Base-by-base conservation (phyloP, 179 eudicot genomes). In the Drosera spatulata region DNA sequence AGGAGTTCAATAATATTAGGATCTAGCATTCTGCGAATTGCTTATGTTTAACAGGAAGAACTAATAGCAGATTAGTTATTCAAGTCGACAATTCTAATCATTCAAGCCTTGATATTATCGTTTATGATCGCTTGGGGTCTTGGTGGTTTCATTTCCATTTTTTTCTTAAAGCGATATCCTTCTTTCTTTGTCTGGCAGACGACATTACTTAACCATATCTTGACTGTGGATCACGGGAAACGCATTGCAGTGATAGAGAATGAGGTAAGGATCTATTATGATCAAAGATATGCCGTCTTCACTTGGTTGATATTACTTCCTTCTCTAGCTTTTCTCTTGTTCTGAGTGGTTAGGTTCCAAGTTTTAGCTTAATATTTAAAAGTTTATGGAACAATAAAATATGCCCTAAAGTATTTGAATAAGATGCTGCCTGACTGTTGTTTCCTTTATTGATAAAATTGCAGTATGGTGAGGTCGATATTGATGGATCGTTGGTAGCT, bases 401-500 rank as follows among this genome's bases (percentile, higher is more conserved):
- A n/a, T n/a, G n/a, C n/a, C n/a, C n/a, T n/a, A n/a, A n/a, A n/a
- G n/a, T n/a, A 22, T 22, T 22, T 22, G 33, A 22, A 22, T 22
- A 22, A 22, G 33, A 0, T 22, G 33, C 33, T 22, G 33, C 33
- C 33, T 22, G 55, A 43, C 22, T 50, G 6, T 41, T 55, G 39
- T 33, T 46, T n/a, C 14, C 55, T 59, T 65, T 22, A 22, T 3
- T 61, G 54, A 37, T 51, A 6, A n/a, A 41, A 62, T 72, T 68
- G 64, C 86, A 93, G 99, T 94, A 60, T 62, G 99, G 99, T 71
- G 99, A 94, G 80, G 88, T 94, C 56, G 99, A 87, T 75, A 94
- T 94, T 60, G 99, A 94, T 70, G 99, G 99, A 63, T 94, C 99
- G 10, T 76, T 94, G 72, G 99, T 94, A 61, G 97, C 96, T 58